phyloP scores from a whole-genome alignment of 192 early-diverging fungal genomes.

The Coemansia sp. region DNA sequence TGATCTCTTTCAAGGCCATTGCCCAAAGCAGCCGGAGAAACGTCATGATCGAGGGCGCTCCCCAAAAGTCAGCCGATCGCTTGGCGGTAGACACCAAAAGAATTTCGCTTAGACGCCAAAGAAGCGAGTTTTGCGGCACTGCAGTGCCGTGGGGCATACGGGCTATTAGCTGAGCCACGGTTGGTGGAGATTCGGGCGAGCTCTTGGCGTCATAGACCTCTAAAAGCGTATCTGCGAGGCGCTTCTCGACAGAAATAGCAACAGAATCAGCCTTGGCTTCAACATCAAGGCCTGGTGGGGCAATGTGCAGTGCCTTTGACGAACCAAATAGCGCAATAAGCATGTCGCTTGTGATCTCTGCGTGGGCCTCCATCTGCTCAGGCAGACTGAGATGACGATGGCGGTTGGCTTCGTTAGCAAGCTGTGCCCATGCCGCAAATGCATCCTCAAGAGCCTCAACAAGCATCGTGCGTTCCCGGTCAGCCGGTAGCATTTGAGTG shows the following conservation, averaged over 20 bases:
- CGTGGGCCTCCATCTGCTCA: constrained; percentile 47
- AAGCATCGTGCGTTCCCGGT: constrained; percentile 50
- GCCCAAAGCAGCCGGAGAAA: constrained; percentile 71
- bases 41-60: constrained; percentile 60
- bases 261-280: constrained; percentile 9
- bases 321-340: constrained; percentile 48
- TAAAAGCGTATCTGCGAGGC: constrained; percentile 21
- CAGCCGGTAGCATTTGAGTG: constrained; percentile 42
- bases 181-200: constrained; percentile 8
- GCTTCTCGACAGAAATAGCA: neutral
- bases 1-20: constrained; percentile 60
- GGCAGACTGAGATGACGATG: constrained; percentile 36
- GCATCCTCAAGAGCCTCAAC: constrained; percentile 49
- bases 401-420: constrained; percentile 17
- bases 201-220: constrained; percentile 10
- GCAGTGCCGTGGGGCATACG: constrained; percentile 46
- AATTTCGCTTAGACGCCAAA: constrained; percentile 52
- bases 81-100: constrained; percentile 43
- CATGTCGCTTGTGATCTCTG: constrained; percentile 46
- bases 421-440: constrained; percentile 48
- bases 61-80: constrained; percentile 44
- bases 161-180: constrained; percentile 27
- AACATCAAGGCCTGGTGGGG: constrained; percentile 18
- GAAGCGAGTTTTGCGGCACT: constrained; percentile 42
- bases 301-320: constrained; percentile 15